Conservation (phyloP, 768 basidiomycete species). For the Mycena leptocephala region DNA sequence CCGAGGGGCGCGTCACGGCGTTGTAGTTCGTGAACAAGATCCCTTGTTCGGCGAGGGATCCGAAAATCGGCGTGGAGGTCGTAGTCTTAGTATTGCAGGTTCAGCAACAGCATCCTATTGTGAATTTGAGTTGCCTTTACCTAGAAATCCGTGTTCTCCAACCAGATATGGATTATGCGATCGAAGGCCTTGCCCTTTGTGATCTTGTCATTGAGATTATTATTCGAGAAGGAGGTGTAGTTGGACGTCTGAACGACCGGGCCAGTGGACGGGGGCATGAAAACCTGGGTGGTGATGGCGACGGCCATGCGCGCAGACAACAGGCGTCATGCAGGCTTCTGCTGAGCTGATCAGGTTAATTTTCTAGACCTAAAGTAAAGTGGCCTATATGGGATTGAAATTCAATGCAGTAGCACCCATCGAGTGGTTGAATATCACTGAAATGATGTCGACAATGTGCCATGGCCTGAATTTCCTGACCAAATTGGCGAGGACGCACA, state of each 20-base stretch:
- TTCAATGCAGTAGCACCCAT: no score
- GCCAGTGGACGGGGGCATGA: slow-evolving; percentile 6
- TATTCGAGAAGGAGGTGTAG: slow-evolving; percentile 61
- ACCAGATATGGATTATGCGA: slow-evolving; percentile 69
- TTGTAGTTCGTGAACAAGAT: slow-evolving; percentile 64
- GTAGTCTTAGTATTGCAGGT: not conserved
- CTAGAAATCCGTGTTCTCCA: slow-evolving; percentile 82
- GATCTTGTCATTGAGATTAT: slow-evolving; percentile 57
- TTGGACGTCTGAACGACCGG: slow-evolving; percentile 45
- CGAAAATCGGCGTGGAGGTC: slow-evolving; percentile 45
- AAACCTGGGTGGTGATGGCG: slow-evolving; percentile 8
- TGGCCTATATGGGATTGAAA: no score
- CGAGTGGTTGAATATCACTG: no score
- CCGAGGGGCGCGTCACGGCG: slow-evolving; percentile 70
- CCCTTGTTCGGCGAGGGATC: slow-evolving; percentile 64
- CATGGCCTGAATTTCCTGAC: no score
- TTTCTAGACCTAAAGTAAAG: no score
- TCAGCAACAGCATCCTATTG: no score
- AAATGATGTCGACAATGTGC: no score
- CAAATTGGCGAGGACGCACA: no score
- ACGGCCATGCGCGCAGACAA: not conserved
- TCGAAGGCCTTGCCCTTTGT: slow-evolving; percentile 63
- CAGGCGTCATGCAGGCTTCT: no score
- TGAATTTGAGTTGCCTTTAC: no score
- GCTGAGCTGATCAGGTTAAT: no score